A percentile compares a stretch with the other conserved stretches of the same genome.
These are phyloP conservation scores for Acanthamoeba triangularis DNA, from an alignment of 208 protist species.

Conservation along the genomic window DNA sequence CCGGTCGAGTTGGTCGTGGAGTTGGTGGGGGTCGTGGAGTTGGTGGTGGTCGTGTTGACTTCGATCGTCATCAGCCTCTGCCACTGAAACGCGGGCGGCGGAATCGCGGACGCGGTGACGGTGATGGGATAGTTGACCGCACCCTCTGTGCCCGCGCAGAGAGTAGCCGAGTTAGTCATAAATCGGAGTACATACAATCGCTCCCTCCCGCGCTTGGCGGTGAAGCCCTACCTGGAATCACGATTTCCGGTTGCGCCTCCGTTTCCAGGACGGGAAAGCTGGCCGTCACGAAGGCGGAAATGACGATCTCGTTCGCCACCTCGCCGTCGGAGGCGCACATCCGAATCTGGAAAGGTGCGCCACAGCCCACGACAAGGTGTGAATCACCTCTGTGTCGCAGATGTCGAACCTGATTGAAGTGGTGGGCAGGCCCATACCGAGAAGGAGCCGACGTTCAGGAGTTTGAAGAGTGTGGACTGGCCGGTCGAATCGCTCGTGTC, in stretches of 20 bases:
- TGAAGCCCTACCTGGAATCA: not conserved
- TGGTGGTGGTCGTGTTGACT: slow-evolving; percentile 26
- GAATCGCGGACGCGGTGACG: not conserved
- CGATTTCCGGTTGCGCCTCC: not conserved
- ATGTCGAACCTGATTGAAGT: not conserved
- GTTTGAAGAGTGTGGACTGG: not conserved
- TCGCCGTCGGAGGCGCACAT: slow-evolving; percentile 18
- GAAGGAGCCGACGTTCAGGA: slow-evolving; percentile 23
- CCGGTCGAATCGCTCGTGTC: not conserved
- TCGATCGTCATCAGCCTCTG: not conserved
- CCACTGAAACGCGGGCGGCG: slow-evolving; percentile 23
- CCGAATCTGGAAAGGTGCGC: not conserved
- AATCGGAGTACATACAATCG: not conserved
- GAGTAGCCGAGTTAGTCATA: not conserved
- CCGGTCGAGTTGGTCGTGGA: not conserved
- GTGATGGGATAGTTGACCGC: slow-evolving; percentile 43
- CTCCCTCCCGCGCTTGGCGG: not conserved
- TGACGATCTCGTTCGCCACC: slow-evolving; percentile 26
- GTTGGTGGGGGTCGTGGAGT: not conserved
- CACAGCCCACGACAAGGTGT: not conserved
- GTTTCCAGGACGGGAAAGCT: not conserved
- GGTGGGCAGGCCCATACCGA: not conserved
- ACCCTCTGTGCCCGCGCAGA: not conserved
- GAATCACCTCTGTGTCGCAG: not conserved
- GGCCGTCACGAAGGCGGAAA: slow-evolving; percentile 27